phyloP scores from a whole-genome alignment of 306 rosid genomes.

The Casuarina cunninghamiana region DNA sequence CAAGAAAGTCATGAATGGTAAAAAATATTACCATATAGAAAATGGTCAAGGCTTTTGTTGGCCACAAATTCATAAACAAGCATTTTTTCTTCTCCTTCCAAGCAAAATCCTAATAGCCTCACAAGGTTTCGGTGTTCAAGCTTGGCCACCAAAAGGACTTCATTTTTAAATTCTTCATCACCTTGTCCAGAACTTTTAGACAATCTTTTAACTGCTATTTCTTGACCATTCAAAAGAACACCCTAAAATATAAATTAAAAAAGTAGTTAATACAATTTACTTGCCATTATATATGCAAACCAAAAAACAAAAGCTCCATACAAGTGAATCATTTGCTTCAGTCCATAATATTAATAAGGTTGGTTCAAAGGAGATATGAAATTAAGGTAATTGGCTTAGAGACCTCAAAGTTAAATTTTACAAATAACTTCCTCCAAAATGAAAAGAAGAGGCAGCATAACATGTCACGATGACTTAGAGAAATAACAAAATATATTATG shows the following conservation, averaged over 20 bases:
- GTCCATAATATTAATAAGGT: too few relatives aligned
- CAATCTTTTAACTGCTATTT: slow-evolving; percentile 42
- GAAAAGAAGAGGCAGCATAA: too few relatives aligned
- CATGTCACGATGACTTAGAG: too few relatives aligned
- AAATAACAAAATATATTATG: too few relatives aligned
- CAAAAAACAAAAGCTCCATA: too few relatives aligned
- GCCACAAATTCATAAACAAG: slow-evolving; percentile 27
- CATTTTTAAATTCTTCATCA: slow-evolving; percentile 34
- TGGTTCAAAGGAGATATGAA: too few relatives aligned
- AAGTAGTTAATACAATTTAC: neutral
- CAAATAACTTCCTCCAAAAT: too few relatives aligned
- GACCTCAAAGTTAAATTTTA: too few relatives aligned
- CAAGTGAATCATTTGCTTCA: too few relatives aligned
- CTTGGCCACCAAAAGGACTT: slow-evolving; percentile 36
- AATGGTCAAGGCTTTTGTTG: slow-evolving; percentile 19
- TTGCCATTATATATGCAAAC: too few relatives aligned
- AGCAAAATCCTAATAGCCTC: slow-evolving; percentile 40
- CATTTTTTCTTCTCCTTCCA: slow-evolving; percentile 24
- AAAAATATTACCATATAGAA: neutral
- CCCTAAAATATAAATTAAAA: slow-evolving; percentile 15
- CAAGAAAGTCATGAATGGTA: neutral
- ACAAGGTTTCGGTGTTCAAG: slow-evolving; percentile 47
- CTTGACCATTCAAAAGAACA: slow-evolving; percentile 20
- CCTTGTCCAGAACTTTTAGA: slow-evolving; percentile 29
- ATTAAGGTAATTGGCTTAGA: too few relatives aligned